Evolutionary conservation across 306 rosid genomes (phyloP).

Genomic region (Trifolium dubium): DNA sequence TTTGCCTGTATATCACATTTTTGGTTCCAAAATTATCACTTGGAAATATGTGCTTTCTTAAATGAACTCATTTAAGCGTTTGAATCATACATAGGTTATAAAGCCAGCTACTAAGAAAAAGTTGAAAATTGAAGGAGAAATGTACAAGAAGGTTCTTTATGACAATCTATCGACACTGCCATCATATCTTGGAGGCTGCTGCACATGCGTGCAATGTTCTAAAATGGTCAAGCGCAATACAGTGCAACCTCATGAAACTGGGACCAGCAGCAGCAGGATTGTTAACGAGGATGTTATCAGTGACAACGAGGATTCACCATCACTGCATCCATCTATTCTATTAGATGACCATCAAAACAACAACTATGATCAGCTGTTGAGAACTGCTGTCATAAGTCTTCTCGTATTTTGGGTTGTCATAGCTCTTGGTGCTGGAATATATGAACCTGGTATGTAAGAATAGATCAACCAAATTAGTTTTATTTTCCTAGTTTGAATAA

Average conservation of each 20-base stretch:
- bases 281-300: conserved; percentile 33
- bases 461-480: conserved; percentile 34
- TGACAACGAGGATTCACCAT: conserved; percentile 44
- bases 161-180: conserved; percentile 67
- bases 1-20: not conserved
- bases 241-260: conserved; percentile 45
- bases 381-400: conserved; percentile 69
- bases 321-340: conserved; percentile 47
- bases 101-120: conserved; percentile 76
- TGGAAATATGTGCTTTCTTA: conserved; percentile 3
- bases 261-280: conserved; percentile 44
- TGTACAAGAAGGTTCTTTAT: conserved; percentile 59
- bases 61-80: conserved; percentile 33
- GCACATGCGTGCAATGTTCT: conserved; percentile 74
- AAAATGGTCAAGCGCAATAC: conserved; percentile 41
- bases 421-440: conserved; percentile 64
- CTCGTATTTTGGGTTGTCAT: conserved; percentile 69
- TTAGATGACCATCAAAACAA: conserved; percentile 39
- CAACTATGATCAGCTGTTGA: conserved; percentile 58
- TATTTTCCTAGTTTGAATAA: conserved; percentile 31
- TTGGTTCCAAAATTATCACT: conserved; percentile 7
- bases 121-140: conserved; percentile 75
- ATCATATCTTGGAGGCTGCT: conserved; percentile 76
- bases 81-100: conserved; percentile 65
- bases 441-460: conserved; percentile 47